Base-by-base conservation (phyloP, 257 asterid species). In the Ehretia macrophylla region DNA sequence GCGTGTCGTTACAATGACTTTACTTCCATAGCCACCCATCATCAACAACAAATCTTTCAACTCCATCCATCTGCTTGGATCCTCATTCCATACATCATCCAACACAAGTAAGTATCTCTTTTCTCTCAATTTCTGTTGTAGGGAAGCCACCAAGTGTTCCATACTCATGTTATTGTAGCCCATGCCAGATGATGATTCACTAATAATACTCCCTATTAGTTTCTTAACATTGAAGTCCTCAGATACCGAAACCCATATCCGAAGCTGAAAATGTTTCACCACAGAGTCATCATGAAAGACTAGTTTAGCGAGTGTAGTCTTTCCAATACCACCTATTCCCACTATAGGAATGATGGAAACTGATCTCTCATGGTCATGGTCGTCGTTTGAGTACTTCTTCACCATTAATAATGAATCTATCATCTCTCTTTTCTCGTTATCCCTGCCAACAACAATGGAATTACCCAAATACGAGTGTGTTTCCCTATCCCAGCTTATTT, bases 31-130 rank as follows among this genome's bases (percentile, higher is more conserved):
- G 8, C 64, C 59, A 35, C 73, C 64, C 8, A 60, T 71, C 32
- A 47, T 55, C 32, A 77, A 62, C 32, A 77, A 62, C 0, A 58
- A 55, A 21, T 63, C 58, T 58, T 53, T 72, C 40, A 77, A 51
- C 4, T 37, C 49, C 22, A 72, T 72, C 79, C 69, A 72, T 32
- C 61, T 12, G 46, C 42, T 1, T 14, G 48, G 19, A 4, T 69
- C 62, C 27, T 69, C 69, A 58, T 62, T 77, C 79, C 82, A 72
- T 1, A 72, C 65, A 67, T 72, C 82, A n/a, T 72, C 79, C 59
- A 77, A 37, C 39, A 66, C 67, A 58, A 73, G 42, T 5, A 77
- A 51, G 66, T 42, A 77, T 1, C 23, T 55, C 32, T 32, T 63
- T 8, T 65, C 77, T 38, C 46, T 45, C 75, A 77, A 51, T 44